phyloP scores from a whole-genome alignment of 164 flowering plant genomes.

The Cinnamomum chago region DNA sequence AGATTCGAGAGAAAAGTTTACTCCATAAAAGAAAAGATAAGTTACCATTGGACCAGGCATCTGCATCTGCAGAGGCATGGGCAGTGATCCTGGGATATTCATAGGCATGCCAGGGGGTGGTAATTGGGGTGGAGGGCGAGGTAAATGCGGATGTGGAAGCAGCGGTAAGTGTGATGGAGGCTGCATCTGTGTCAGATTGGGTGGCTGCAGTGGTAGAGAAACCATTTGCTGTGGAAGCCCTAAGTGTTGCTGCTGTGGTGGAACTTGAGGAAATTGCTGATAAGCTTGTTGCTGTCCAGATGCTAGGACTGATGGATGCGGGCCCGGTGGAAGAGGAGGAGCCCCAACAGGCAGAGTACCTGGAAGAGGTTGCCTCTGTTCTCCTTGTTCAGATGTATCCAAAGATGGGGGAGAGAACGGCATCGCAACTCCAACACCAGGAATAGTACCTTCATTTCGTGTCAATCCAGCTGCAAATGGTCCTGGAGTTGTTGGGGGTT shows the following conservation, averaged over 20 bases:
- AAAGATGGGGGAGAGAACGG: slow-evolving; percentile 63
- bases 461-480: slow-evolving; percentile 68
- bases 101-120: slow-evolving; percentile 55
- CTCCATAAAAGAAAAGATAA: not conserved
- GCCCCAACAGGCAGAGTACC: slow-evolving; percentile 62
- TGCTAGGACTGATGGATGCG: slow-evolving; percentile 75
- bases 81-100: slow-evolving; percentile 47
- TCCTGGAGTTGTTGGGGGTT: slow-evolving; percentile 78
- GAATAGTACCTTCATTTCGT: slow-evolving; percentile 95
- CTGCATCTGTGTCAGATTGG: slow-evolving; percentile 60
- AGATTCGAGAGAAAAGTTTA: not conserved
- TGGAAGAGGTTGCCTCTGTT: slow-evolving; percentile 57
- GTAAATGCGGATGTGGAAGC: slow-evolving; percentile 66
- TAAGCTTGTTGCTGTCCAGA: slow-evolving; percentile 61
- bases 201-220: slow-evolving; percentile 54
- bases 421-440: slow-evolving; percentile 96
- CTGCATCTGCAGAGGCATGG: slow-evolving; percentile 39
- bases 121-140: slow-evolving; percentile 67
- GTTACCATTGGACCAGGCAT: slow-evolving; percentile 69
- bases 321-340: slow-evolving; percentile 97
- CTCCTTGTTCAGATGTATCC: slow-evolving; percentile 72
- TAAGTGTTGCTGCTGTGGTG: slow-evolving; percentile 52
- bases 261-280: slow-evolving; percentile 61
- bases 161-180: slow-evolving; percentile 66
- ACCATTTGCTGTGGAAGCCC: slow-evolving; percentile 59